Percentiles rank a stretch among this genome's conserved stretches.
Conservation (phyloP, 1,139 yeast genomes). For the Diutina siamensis region DNA sequence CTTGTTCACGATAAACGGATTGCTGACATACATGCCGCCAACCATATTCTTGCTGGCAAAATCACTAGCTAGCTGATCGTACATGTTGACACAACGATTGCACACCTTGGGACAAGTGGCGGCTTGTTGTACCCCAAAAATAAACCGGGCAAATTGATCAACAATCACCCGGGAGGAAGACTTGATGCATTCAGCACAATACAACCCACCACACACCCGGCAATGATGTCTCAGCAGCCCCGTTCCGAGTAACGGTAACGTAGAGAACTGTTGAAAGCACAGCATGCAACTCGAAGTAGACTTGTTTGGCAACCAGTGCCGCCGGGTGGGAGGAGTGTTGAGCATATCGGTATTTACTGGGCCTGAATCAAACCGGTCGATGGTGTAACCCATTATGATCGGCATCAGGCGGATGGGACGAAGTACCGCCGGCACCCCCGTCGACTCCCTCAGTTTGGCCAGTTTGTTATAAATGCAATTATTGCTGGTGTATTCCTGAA, state of each 20-base stretch:
- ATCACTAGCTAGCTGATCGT: neutral
- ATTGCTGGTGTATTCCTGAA: neutral
- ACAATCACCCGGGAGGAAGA: neutral
- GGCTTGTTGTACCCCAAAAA: neutral
- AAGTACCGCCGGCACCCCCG: neutral
- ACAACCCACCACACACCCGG: constrained; percentile 1
- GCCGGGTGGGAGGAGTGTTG: neutral
- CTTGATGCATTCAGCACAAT: neutral
- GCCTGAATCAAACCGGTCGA: neutral
- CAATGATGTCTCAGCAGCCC: constrained; percentile 5
- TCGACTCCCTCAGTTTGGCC: neutral
- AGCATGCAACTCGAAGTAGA: constrained; percentile 1
- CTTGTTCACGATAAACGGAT: neutral
- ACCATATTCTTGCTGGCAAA: neutral
- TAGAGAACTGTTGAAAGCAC: neutral
- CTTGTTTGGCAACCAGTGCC: constrained; percentile 2
- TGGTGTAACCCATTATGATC: neutral
- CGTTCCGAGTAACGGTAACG: neutral
- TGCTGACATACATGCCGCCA: neutral
- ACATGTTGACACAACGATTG: neutral
- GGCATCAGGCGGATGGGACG: constrained; percentile 5
- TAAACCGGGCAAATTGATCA: neutral
- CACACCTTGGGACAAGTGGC: neutral
- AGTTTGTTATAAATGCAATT: constrained; percentile 3
- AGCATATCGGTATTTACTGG: neutral